Evolutionary conservation across 2,329 filamentous ascomycete species (phyloP).

Genomic region (Hypoxylon sp.): DNA sequence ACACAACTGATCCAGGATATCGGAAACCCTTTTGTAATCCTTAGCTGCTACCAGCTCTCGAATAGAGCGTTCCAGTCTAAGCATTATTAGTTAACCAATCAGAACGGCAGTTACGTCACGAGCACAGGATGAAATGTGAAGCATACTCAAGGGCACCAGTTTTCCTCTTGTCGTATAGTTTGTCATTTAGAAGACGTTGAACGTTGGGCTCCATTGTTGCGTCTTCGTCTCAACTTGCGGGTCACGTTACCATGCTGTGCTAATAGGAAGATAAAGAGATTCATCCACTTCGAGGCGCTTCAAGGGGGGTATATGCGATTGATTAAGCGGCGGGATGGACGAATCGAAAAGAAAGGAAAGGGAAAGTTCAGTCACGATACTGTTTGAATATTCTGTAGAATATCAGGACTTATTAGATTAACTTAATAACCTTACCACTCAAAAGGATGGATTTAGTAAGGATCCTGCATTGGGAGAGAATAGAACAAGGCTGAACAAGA

Average conservation of each 20-base stretch:
- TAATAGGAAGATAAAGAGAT: constrained; percentile 2
- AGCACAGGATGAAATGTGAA: neutral
- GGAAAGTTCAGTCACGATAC: constrained; percentile 14
- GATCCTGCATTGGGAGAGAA: neutral
- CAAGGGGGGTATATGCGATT: neutral
- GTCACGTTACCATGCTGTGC: constrained; percentile 36
- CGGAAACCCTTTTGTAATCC: constrained; percentile 85
- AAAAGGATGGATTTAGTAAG: constrained; percentile 7
- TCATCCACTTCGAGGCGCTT: constrained; percentile 5
- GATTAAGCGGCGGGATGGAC: constrained; percentile 3
- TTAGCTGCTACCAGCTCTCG: constrained; percentile 83
- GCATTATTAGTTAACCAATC: constrained; percentile 26
- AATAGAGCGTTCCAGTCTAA: constrained; percentile 89
- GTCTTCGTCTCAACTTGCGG: constrained; percentile 27
- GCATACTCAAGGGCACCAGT: constrained; percentile 94
- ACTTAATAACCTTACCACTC: constrained; percentile 19
- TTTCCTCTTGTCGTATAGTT: constrained; percentile 98
- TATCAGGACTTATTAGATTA: constrained; percentile 1
- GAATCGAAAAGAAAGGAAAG: constrained; percentile 15
- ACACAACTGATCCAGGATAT: constrained; percentile 95
- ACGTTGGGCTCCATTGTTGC: constrained; percentile 85
- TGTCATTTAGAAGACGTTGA: constrained; percentile 94
- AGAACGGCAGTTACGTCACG: neutral
- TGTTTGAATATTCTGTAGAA: constrained; percentile 9
- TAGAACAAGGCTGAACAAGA: constrained; percentile 36